phyloP scores from a whole-genome alignment of 1,139 yeast species.

The Yamadazyma triangularis region DNA sequence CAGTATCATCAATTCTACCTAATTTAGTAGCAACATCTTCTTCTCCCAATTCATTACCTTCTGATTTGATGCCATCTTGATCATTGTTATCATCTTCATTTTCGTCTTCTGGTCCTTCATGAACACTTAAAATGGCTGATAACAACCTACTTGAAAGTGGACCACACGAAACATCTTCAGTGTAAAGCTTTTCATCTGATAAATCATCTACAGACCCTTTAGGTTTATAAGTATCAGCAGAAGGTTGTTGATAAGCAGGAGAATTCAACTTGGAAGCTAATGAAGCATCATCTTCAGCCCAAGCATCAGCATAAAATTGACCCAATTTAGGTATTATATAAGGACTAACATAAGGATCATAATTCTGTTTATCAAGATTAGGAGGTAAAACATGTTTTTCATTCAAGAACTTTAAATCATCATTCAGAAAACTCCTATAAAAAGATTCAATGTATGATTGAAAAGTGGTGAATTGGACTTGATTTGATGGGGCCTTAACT shows the following conservation, averaged over 20 bases:
- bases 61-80: slow-evolving; percentile 9
- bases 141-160: slow-evolving; percentile 84
- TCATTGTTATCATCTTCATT: too few species aligned
- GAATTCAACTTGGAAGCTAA: slow-evolving; percentile 36
- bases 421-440: slow-evolving; percentile 72
- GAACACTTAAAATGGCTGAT: slow-evolving; percentile 68
- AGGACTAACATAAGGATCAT: slow-evolving; percentile 66
- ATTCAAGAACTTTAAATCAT: slow-evolving; percentile 71
- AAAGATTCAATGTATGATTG: slow-evolving; percentile 82
- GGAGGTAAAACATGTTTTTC: slow-evolving; percentile 57
- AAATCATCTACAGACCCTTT: slow-evolving; percentile 59
- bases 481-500: slow-evolving; percentile 78
- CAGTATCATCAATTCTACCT: slow-evolving; percentile 33
- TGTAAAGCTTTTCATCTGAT: slow-evolving; percentile 61
- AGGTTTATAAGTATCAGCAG: slow-evolving; percentile 49
- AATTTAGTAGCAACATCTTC: slow-evolving; percentile 39
- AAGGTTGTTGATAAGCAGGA: slow-evolving; percentile 33
- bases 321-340: slow-evolving; percentile 82
- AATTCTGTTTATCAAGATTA: slow-evolving; percentile 44
- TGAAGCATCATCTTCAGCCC: slow-evolving; percentile 79
- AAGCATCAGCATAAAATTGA: slow-evolving; percentile 69
- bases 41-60: slow-evolving; percentile 13
- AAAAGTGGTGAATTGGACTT: slow-evolving; percentile 88
- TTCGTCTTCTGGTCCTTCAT: slow-evolving; percentile 27
- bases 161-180: slow-evolving; percentile 81